Evolutionary conservation across 495 filamentous ascomycete species (phyloP), one percentile per base, ranked within the genome.

Genomic region (Podospora pseudocomata): DNA sequence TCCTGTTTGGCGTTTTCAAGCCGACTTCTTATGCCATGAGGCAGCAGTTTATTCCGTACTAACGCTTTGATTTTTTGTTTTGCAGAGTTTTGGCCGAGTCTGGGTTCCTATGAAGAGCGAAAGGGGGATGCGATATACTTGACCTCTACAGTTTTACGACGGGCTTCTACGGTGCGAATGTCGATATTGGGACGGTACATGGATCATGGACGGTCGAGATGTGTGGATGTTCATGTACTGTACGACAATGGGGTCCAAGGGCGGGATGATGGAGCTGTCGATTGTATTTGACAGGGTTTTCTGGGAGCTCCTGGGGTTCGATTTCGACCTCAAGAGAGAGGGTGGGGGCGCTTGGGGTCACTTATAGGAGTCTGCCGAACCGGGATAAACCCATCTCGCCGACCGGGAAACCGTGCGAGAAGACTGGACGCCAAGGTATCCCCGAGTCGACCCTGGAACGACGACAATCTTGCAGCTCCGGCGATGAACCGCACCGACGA

Each of bases 41-140:
- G 23, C 30, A 27, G 7, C 60, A n/a, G 32, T 62, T 62, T 62
- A 11, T 28, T 62, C 18, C 60, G 39, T 32, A 34, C 60, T 62
- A 34, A 34, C 30, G 18, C 60, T 1, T 59, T 58, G 15, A 5
- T 30, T 39, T 55, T 49, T 58, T 66, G 30, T 56, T n/a, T 49
- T 66, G 66, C 65, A 82, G 80, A 72, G 80, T 82, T 55, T 68
- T 82, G 69, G 80, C 80, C 70, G 80, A 82, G 71, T 82, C 80
- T 64, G 80, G 80, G 49, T 82, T 82, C 77, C 73, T 82, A 64
- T 82, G 75, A 80, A 49, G 15, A 49, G 13, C 39, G 39, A 49
- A 49, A 3, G 34, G 11, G 11, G 6, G 34, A 39, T 39, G 3
- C 13, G 7, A 13, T 49, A 16, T 11, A 49, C 39, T 16, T 11